Percentiles rank a stretch among this genome's conserved stretches.
Evolutionary conservation across 1,284 basidiomycete genomes (phyloP).

Genomic region (Tylopilus sp.): DNA sequence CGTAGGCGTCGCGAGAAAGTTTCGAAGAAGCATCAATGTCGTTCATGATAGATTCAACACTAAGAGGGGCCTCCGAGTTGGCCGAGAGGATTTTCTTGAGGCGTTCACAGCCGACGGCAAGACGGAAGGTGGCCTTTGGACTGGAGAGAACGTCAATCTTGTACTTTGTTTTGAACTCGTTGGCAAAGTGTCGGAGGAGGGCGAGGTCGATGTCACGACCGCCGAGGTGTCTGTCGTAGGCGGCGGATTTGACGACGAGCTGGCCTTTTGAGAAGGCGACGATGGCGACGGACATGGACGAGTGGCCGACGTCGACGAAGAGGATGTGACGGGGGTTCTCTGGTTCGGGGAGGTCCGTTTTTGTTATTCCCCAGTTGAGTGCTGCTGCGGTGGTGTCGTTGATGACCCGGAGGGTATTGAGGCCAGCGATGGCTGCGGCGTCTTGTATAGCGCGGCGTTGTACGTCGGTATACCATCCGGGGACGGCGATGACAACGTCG

Average conservation of each 20-base stretch:
- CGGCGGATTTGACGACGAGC: slow-evolving; percentile 79
- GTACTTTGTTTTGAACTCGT: slow-evolving; percentile 91
- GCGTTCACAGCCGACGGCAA: slow-evolving; percentile 85
- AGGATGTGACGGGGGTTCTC: slow-evolving; percentile 83
- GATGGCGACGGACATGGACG: slow-evolving; percentile 78
- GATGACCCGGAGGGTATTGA: slow-evolving; percentile 89
- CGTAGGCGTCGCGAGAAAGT: slow-evolving; percentile 87
- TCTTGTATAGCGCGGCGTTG: slow-evolving; percentile 87
- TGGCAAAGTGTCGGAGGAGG: slow-evolving; percentile 81
- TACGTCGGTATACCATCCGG: slow-evolving; percentile 91
- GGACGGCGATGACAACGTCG: slow-evolving; percentile 91
- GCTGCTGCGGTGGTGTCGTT: slow-evolving; percentile 93
- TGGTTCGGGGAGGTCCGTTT: slow-evolving; percentile 82
- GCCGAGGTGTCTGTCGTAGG: slow-evolving; percentile 88
- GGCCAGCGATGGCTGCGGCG: slow-evolving; percentile 81
- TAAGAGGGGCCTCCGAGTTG: slow-evolving; percentile 81
- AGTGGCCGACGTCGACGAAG: slow-evolving; percentile 93
- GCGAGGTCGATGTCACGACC: slow-evolving; percentile 92
- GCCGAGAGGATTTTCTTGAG: slow-evolving; percentile 67
- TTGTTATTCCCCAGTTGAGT: slow-evolving; percentile 95
- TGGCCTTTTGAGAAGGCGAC: slow-evolving; percentile 92
- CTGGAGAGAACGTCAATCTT: slow-evolving; percentile 89
- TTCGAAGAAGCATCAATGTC: slow-evolving; percentile 94
- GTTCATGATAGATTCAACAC: slow-evolving; percentile 91
- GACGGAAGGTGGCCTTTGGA: slow-evolving; percentile 90